Percentiles rank a stretch among this genome's conserved stretches.
Conservation (phyloP, 768 basidiomycete genomes). For the Russula abietina region DNA sequence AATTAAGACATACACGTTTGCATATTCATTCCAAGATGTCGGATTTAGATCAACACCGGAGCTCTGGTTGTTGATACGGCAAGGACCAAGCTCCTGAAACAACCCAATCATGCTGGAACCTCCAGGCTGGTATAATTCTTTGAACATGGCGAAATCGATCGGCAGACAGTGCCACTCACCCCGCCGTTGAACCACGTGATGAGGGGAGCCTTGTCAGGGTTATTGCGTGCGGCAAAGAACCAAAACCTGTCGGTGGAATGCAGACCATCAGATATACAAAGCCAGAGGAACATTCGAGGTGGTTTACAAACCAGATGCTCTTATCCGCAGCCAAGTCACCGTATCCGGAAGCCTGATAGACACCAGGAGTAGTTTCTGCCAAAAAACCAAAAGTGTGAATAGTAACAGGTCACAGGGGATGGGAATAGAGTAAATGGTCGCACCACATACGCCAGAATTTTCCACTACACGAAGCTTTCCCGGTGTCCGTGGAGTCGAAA, state of each 20-base stretch:
- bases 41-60: conserved; percentile 45
- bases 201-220: no score
- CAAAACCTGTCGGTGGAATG: conserved; percentile 48
- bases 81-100: conserved; percentile 85
- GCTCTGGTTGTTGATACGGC: conserved; percentile 58
- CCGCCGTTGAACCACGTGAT: conserved; percentile 62
- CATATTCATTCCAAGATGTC: conserved; percentile 57
- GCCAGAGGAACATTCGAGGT: not conserved
- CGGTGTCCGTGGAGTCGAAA: no score
- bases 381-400: no score
- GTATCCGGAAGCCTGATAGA: conserved; percentile 59
- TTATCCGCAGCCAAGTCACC: conserved; percentile 49
- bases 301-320: conserved; percentile 46
- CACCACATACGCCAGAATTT: no score
- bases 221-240: no score
- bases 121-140: conserved; percentile 30
- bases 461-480: no score
- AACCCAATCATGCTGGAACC: conserved; percentile 60
- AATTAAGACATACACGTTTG: no score
- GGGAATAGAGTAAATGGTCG: no score
- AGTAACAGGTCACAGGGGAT: no score
- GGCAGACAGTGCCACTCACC: conserved; percentile 25
- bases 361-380: conserved; percentile 52
- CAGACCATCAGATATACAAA: no score
- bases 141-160: not conserved